phyloP scores from a whole-genome alignment of 2,329 filamentous ascomycete species.

The Neurospora sp. region DNA sequence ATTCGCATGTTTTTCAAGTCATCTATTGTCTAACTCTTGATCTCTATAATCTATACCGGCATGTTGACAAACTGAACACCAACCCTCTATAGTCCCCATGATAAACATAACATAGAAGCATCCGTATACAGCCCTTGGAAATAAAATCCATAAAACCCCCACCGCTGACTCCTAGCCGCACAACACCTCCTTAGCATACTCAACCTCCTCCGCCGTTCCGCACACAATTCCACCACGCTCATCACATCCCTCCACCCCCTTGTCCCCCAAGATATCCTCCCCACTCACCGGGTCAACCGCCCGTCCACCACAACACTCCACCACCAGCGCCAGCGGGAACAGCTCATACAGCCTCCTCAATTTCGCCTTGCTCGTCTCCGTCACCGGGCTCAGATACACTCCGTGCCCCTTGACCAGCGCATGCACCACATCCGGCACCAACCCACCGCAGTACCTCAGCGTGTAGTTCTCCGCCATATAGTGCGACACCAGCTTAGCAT shows the following conservation, averaged over 20 bases:
- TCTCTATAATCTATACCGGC: not conserved
- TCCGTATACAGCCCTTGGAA: not conserved
- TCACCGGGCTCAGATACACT: slow-evolving; percentile 50
- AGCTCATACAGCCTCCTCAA: slow-evolving; percentile 50
- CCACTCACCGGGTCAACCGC: slow-evolving; percentile 42
- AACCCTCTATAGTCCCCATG: not conserved
- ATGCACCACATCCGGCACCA: slow-evolving; percentile 53
- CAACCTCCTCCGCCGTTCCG: slow-evolving; percentile 40
- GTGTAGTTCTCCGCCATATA: slow-evolving; percentile 48
- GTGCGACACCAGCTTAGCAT: slow-evolving; percentile 37
- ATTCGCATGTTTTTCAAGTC: not conserved
- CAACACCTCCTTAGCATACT: slow-evolving; percentile 13
- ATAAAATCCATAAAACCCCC: not conserved
- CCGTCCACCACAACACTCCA: slow-evolving; percentile 49
- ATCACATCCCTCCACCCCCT: slow-evolving; percentile 30
- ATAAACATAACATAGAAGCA: not conserved
- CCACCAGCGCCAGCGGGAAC: slow-evolving; percentile 46
- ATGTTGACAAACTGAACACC: not conserved
- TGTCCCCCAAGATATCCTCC: slow-evolving; percentile 28
- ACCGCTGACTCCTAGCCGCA: not conserved
- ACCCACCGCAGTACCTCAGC: slow-evolving; percentile 48
- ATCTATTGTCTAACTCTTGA: not conserved
- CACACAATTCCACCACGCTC: slow-evolving; percentile 42
- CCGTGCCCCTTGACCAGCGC: slow-evolving; percentile 52
- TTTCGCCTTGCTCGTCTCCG: slow-evolving; percentile 42